Evolutionary conservation across 2,329 filamentous ascomycete genomes (phyloP).

Genomic region (Pseudogymnoascus sp.): DNA sequence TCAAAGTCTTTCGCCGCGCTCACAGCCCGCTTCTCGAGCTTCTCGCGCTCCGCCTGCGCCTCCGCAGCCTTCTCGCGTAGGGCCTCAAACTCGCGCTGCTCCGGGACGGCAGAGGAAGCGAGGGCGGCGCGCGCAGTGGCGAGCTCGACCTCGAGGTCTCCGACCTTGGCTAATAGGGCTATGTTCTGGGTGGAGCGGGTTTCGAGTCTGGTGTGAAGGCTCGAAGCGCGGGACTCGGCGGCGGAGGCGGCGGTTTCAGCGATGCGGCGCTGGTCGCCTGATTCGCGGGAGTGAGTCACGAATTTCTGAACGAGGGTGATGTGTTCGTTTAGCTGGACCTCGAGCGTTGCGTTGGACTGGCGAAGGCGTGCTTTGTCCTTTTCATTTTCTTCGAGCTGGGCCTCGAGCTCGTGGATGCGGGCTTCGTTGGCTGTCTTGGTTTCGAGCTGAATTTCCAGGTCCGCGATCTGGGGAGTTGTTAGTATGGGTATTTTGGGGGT

Average conservation of each 20-base stretch:
- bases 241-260: slow-evolving; percentile 37
- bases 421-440: background rate
- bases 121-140: slow-evolving; percentile 15
- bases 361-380: slow-evolving; percentile 33
- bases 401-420: slow-evolving; percentile 34
- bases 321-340: slow-evolving; percentile 40
- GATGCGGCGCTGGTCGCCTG: slow-evolving; percentile 42
- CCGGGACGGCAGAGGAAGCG: slow-evolving; percentile 30
- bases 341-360: slow-evolving; percentile 36
- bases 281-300: slow-evolving; percentile 41
- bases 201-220: slow-evolving; percentile 19
- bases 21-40: slow-evolving; percentile 16
- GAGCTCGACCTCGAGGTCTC: slow-evolving; percentile 23
- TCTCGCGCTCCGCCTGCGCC: slow-evolving; percentile 18
- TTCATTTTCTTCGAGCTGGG: slow-evolving; percentile 17
- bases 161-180: slow-evolving; percentile 23
- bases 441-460: slow-evolving; percentile 26
- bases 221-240: slow-evolving; percentile 12
- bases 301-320: slow-evolving; percentile 38
- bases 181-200: slow-evolving; percentile 15
- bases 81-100: slow-evolving; percentile 34
- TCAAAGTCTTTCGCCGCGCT: slow-evolving; percentile 22
- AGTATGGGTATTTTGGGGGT: background rate
- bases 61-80: slow-evolving; percentile 13
- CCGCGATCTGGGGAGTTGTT: slow-evolving; percentile 27